Evolutionary conservation across 176 grass and related monocot species (phyloP), one percentile per base, ranked within the genome.

Genomic region (Olyra latifolia): DNA sequence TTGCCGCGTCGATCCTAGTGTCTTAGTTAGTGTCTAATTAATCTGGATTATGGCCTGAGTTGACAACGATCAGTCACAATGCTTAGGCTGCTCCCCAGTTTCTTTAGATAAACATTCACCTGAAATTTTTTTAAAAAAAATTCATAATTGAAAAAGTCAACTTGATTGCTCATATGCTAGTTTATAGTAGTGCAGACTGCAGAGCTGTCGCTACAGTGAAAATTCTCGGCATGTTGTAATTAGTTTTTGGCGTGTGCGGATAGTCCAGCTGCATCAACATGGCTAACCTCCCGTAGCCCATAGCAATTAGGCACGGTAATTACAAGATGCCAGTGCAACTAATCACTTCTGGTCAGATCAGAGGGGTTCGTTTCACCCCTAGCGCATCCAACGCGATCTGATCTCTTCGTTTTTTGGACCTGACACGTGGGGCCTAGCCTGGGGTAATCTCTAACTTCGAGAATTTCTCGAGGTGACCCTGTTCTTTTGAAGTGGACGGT

Each of bases 141-240:
- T 45, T 15, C 6, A 63, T 19, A 7, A 3, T 38, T 39, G 1
- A 27, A 7, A 53, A 54, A 53, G 20, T 27, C 16, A 72, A 53
- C 16, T n/a, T 13, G 69, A 20, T 53, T 47, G 46, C 47, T 49
- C 10, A 16, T 72, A 1, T 10, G 7, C 62, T 3, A 2, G 28
- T 35, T 53, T 35, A 20, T n/a, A 72, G 75, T 79, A 79, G 79
- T 66, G 83, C 75, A 8, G 67, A 44, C 55, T 11, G 35, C 83
- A 85, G 45, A 53, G 32, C 0, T 54, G 66, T 25, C 9, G 32
- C 35, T 65, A 27, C 56, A 13, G 63, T 55, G 8, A 65, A 23
- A 53, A 29, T 35, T 17, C 29, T 56, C 66, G 78, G 63, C 56
- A 55, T 85, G 66, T 19, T 16, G 28, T 0, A 13, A n/a, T n/a